A percentile compares a stretch with the other conserved stretches of the same genome.
Conservation (phyloP, 257 asterid species). For the Gynochthodes officinalis region DNA sequence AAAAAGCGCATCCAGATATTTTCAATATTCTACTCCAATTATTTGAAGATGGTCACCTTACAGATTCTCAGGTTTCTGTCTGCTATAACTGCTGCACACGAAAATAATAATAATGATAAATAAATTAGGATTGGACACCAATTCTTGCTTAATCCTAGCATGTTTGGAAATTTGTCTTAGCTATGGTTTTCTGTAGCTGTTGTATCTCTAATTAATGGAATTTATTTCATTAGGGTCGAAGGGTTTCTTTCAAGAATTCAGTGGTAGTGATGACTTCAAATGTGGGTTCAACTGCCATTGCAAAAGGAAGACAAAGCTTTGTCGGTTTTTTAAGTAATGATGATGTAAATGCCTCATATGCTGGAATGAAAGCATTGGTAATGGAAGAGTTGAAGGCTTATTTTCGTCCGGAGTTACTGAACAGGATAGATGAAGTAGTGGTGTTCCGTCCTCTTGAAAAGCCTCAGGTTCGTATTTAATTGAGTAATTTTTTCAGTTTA, state of each 20-base stretch:
- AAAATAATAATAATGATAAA: no score
- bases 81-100: neutral
- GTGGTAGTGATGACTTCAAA: conserved; percentile 93
- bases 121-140: no score
- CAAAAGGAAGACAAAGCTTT: conserved; percentile 62
- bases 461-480: conserved; percentile 62
- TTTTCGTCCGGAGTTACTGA: conserved; percentile 95
- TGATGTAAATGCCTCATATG: conserved; percentile 60
- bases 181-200: neutral
- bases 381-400: conserved; percentile 88
- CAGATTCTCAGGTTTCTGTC: conserved; percentile 86
- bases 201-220: conserved; percentile 11
- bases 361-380: conserved; percentile 80
- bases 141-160: no score
- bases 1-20: conserved; percentile 96
- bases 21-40: conserved; percentile 93
- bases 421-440: conserved; percentile 94
- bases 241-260: conserved; percentile 94
- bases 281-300: conserved; percentile 84
- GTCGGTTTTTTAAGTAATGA: conserved; percentile 66
- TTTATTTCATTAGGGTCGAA: conserved; percentile 63
- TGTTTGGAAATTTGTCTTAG: neutral
- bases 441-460: conserved; percentile 92
- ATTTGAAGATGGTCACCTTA: conserved; percentile 96
- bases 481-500: neutral